Conservation (phyloP, 495 filamentous ascomycete species). For the Penicillium atrosanguineum region DNA sequence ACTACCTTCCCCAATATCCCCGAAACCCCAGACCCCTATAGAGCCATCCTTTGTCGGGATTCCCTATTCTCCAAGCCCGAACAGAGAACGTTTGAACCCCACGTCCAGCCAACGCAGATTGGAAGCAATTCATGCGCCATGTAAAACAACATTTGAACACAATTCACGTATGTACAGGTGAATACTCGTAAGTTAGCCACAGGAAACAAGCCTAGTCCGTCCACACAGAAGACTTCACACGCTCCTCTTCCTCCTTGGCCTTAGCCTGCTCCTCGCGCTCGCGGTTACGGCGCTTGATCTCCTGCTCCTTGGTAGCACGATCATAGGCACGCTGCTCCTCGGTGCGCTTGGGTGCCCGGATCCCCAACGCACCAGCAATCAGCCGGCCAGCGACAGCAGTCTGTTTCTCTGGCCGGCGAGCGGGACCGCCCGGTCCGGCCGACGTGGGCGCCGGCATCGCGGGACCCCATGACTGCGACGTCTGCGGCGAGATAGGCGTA, state of each 20-base stretch:
- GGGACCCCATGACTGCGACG: slow-evolving; percentile 26
- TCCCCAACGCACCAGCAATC: slow-evolving; percentile 86
- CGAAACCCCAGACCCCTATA: not conserved
- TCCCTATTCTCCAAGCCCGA: not conserved
- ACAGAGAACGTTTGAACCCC: not conserved
- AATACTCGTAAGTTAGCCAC: slow-evolving; percentile 6
- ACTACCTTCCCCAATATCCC: not conserved
- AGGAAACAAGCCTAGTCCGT: slow-evolving; percentile 55
- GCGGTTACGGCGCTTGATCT: slow-evolving; percentile 70
- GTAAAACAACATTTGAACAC: not conserved
- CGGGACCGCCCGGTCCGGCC: slow-evolving; percentile 19
- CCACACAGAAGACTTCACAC: slow-evolving; percentile 75
- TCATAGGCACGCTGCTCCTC: slow-evolving; percentile 92
- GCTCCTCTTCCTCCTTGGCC: slow-evolving; percentile 66
- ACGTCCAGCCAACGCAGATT: too few relatives aligned
- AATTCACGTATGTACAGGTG: slow-evolving; percentile 11
- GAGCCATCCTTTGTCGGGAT: not conserved
- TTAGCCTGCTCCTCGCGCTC: slow-evolving; percentile 65
- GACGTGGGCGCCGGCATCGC: slow-evolving; percentile 14
- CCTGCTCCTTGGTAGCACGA: slow-evolving; percentile 76
- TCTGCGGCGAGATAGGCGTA: slow-evolving; percentile 57
- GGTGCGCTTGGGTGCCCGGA: slow-evolving; percentile 74
- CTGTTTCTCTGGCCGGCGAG: slow-evolving; percentile 78
- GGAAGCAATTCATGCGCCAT: not conserved
- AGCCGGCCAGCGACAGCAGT: slow-evolving; percentile 85